phyloP scores from a whole-genome alignment of 2,329 filamentous ascomycete species.

The Cladosporium phlei region DNA sequence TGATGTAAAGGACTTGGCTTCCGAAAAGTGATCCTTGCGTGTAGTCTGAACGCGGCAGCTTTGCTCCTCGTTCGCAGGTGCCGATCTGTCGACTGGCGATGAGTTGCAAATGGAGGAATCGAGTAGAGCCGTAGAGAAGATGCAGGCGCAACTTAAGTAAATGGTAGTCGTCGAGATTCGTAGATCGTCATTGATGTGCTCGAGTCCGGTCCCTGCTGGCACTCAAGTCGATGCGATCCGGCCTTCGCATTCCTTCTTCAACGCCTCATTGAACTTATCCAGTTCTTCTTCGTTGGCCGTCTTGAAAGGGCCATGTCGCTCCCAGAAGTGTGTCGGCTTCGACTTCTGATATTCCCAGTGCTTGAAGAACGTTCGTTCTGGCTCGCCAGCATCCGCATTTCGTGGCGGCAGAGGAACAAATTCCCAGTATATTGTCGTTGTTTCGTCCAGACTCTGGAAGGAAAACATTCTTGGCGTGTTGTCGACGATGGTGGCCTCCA shows the following conservation, averaged over 20 bases:
- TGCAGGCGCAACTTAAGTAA: neutral
- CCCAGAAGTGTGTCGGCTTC: slow-evolving; percentile 1
- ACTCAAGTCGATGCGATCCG: neutral
- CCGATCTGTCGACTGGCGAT: neutral
- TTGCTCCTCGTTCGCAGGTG: too few species aligned
- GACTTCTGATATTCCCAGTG: slow-evolving; percentile 4
- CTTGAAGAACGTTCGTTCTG: neutral
- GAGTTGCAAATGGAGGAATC: neutral
- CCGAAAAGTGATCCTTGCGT: too few species aligned
- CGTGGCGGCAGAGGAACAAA: neutral
- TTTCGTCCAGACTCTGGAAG: neutral
- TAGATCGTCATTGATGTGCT: neutral
- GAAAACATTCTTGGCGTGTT: slow-evolving; percentile 1
- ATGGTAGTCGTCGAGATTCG: neutral
- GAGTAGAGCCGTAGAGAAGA: neutral
- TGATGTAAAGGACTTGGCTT: too few species aligned
- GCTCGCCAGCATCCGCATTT: neutral
- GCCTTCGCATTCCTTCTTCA: slow-evolving; percentile 3
- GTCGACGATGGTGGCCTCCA: neutral
- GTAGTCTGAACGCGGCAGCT: too few species aligned
- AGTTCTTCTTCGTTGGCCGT: neutral
- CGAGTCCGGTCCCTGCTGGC: neutral
- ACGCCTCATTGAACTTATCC: neutral
- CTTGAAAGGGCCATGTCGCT: slow-evolving; percentile 1
- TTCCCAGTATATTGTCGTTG: neutral